Base-by-base conservation (phyloP, 306 rosid genomes). In the Trifolium repens region DNA sequence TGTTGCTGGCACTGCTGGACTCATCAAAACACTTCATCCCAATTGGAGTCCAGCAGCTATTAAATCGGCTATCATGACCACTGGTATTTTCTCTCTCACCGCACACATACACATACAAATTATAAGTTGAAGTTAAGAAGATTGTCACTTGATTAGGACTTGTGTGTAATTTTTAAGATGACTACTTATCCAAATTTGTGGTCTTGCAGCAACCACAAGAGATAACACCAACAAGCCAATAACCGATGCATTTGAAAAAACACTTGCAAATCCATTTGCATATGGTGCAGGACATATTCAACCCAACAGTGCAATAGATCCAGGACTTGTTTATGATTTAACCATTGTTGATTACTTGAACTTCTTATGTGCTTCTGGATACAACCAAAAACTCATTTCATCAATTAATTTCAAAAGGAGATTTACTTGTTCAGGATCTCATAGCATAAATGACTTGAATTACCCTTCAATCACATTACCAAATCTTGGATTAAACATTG, bases 401-500 rank as follows among this genome's bases (percentile, higher is more conserved):
- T 78, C 78, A 66, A 76, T 6, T 10, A 72, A 68, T 60, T 59
- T 39, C 60, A 80, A 80, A 2, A 71, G 26, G 7, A 49, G 62
- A 14, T 77, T 68, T 59, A 50, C 0, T 10, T 91, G 96, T 61
- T 71, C 72, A 46, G 58, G 49, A 30, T 60, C 81, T 24, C 81
- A 54, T 61, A 89, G 62, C 6, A 24, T 81, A 13, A 47, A 66
- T 7, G 85, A 89, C 79, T 78, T 91, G 43, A 91, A 91, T 79
- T 87, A 91, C 81, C 96, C 96, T 60, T 86, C 94, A 37, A 86
- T 91, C 77, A 68, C 84, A 49, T 75, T 91, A n/a, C 85, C 87
- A 7, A 49, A 75, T 79, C 84, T 86, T 2, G 54, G 69, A 0
- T 64, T 75, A 39, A 77, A 71, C 2, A 27, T 80, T 0, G 16